phyloP scores from a whole-genome alignment of 2,329 filamentous ascomycete genomes.

The Hymenoscyphus fraxineus region DNA sequence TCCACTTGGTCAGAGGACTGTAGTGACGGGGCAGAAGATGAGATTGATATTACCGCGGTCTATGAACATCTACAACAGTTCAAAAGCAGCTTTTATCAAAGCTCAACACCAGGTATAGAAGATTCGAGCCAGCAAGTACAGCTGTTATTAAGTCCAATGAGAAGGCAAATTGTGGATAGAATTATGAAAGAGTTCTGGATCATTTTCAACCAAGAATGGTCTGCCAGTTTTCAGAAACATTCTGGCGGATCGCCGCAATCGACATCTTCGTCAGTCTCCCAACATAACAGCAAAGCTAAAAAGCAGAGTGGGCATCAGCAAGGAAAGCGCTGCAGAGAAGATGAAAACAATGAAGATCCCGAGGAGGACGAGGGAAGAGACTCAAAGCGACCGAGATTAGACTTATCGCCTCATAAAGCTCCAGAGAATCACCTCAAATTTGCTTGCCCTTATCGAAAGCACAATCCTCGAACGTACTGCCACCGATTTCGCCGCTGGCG shows the following conservation, averaged over 20 bases:
- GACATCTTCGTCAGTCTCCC: constrained; percentile 1
- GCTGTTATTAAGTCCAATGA: not conserved
- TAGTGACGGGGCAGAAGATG: not conserved
- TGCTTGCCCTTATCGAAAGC: constrained; percentile 15
- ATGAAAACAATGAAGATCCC: not conserved
- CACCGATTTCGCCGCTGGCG: constrained; percentile 5
- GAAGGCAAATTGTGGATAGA: constrained; percentile 3
- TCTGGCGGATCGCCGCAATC: constrained; percentile 2
- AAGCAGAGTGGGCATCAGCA: not conserved
- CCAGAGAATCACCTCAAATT: not conserved
- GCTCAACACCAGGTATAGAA: not conserved
- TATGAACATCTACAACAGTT: not conserved
- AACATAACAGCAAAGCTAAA: not conserved
- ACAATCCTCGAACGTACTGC: constrained; percentile 16
- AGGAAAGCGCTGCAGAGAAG: not conserved
- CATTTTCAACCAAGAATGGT: constrained; percentile 29
- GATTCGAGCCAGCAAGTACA: not conserved
- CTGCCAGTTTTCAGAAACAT: constrained; percentile 28
- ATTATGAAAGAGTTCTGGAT: constrained; percentile 14
- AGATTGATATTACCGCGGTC: not conserved
- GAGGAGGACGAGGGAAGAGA: not conserved
- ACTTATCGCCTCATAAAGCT: not conserved
- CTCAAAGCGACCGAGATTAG: not conserved
- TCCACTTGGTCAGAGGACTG: constrained; percentile 1
- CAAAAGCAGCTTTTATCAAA: not conserved